phyloP scores from a whole-genome alignment of 2,329 filamentous ascomycete genomes.

The Cercospora citrullina region DNA sequence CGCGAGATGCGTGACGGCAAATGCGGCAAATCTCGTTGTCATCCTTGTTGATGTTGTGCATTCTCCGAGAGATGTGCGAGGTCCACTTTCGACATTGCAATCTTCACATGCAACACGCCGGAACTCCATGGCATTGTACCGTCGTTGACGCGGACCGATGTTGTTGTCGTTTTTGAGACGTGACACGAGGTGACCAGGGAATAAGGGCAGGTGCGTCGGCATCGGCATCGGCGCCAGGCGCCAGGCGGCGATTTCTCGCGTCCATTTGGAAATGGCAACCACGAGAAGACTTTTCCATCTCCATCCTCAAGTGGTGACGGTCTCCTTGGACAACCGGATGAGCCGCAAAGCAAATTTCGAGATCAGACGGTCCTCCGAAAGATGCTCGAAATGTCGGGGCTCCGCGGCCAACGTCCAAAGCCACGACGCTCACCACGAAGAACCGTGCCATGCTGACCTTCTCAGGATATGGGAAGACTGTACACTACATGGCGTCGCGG shows the following conservation, averaged over 20 bases:
- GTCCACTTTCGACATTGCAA: neutral
- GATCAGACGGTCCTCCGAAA: neutral
- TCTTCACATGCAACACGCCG: neutral
- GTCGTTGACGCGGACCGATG: neutral
- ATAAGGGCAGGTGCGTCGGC: neutral
- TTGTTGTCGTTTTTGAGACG: neutral
- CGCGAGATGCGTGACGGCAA: neutral
- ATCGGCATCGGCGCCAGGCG: neutral
- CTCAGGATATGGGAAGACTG: neutral
- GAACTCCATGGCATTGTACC: neutral
- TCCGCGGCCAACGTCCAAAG: neutral
- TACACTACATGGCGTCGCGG: neutral
- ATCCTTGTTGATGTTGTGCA: neutral
- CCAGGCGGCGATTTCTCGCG: neutral
- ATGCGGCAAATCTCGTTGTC: neutral
- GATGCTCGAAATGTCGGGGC: neutral
- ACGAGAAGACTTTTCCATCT: neutral
- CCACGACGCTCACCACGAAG: neutral
- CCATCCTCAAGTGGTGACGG: neutral
- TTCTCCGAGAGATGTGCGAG: neutral
- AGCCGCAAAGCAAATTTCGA: neutral
- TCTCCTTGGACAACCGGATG: neutral
- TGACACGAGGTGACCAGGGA: neutral
- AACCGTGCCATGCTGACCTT: neutral
- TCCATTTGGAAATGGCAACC: neutral